Base-by-base conservation (phyloP, 768 basidiomycete species). In the Termitomyces sp. region DNA sequence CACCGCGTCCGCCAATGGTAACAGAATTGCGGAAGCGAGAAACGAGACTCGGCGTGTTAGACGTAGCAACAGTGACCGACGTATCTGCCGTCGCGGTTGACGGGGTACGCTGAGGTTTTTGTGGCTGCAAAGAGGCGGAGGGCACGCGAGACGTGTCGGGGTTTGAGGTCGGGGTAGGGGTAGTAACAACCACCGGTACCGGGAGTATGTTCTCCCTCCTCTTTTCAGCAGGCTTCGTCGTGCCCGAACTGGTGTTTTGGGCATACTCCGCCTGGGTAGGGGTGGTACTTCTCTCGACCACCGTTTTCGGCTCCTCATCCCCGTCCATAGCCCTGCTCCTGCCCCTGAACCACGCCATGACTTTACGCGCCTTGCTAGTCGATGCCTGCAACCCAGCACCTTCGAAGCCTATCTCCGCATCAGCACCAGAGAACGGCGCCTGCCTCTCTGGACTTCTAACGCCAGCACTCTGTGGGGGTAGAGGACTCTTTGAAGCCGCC, bases 271-370 rank as follows among this genome's bases (percentile, higher is more conserved):
- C 57, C 53, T 73, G 71, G 2, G 73, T 71, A 12, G 74, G 69
- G 12, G 74, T 76, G 15, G 57, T 49, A 39, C 63, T 62, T 57
- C 67, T 64, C 22, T 66, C 64, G 49, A 65, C 64, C 51, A 65
- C 64, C 39, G 46, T 16, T 46, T 61, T 50, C 12, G 54, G 53
- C 12, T 58, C 62, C 0, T 63, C 64, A 16, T 69, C 67, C 28
- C 68, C 68, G 18, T 63, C 63, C 18, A 57, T 70, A 50, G 69
- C 65, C 9, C 85, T 89, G 69, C 86, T 88, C 75, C 83, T 84
- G 58, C 82, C 84, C 73, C 91, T 81, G 84, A 99, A 98, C 97
- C 97, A 99, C 66, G 95, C 89, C 96, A 98, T 98, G 57, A 99
- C 97, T 70, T 90, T 94, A 73, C 88, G 87, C 4, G 96, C 95